These are phyloP conservation scores for Isabelozyma gotoi DNA, from an alignment of 805 yeast genomes.

Conservation along the genomic window DNA sequence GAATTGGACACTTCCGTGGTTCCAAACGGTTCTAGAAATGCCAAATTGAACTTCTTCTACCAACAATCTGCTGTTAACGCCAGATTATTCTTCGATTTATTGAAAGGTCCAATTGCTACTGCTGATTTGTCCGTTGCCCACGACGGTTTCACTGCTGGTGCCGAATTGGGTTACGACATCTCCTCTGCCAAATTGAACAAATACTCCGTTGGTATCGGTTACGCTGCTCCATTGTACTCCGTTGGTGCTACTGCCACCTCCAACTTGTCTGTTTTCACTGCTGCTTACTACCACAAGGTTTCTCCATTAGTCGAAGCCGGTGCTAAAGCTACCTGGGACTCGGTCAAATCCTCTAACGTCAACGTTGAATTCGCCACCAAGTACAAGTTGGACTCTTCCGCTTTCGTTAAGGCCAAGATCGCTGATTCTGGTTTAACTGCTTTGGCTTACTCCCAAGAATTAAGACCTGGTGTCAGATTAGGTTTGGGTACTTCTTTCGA, in stretches of 20 bases:
- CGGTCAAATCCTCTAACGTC: constrained; percentile 77
- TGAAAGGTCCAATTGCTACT: constrained; percentile 92
- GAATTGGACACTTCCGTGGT: constrained; percentile 85
- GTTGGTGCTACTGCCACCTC: constrained; percentile 81
- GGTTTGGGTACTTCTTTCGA: constrained; percentile 98
- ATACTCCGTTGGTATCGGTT: constrained; percentile 92
- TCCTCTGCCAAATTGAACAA: constrained; percentile 88
- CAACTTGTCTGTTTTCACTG: constrained; percentile 86
- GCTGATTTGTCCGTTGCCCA: constrained; percentile 95
- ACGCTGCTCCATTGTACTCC: constrained; percentile 84
- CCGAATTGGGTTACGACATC: constrained; percentile 95
- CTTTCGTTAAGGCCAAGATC: constrained; percentile 94
- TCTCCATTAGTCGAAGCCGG: constrained; percentile 92
- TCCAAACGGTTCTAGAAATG: constrained; percentile 82
- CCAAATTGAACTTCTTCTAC: constrained; percentile 87
- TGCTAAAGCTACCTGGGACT: constrained; percentile 95
- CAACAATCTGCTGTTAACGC: constrained; percentile 91
- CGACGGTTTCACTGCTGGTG: constrained; percentile 96
- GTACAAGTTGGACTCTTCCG: constrained; percentile 82
- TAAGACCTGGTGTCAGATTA: constrained; percentile 93
- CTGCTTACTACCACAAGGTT: constrained; percentile 96
- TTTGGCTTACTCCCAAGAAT: constrained; percentile 87
- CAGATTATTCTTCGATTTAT: constrained; percentile 89
- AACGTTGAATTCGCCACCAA: constrained; percentile 95
- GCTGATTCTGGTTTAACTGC: constrained; percentile 96